Percentiles rank a stretch among this genome's conserved stretches.
These are phyloP conservation scores for Cucumis hystrix DNA, from an alignment of 306 rosid genomes.

Conservation along the genomic window DNA sequence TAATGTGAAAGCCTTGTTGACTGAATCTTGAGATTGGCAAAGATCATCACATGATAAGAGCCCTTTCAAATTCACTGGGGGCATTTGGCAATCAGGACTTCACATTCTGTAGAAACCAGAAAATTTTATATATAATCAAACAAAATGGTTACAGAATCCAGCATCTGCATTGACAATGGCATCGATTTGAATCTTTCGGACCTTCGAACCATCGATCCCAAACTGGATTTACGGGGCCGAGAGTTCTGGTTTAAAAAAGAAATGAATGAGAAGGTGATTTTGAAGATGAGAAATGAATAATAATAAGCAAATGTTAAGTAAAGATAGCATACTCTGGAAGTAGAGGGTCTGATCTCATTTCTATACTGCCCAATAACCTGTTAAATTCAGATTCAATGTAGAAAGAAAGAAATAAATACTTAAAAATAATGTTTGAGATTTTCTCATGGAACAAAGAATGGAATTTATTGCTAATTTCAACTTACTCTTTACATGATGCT, in stretches of 20 bases:
- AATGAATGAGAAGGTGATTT: background rate
- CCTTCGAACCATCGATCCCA: slow-evolving; percentile 99
- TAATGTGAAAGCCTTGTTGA: background rate
- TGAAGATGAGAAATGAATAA: background rate
- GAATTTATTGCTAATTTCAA: background rate
- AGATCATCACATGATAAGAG: background rate
- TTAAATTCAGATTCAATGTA: background rate
- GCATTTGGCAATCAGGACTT: background rate
- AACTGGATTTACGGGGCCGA: slow-evolving; percentile 46
- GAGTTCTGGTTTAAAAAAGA: slow-evolving; percentile 18
- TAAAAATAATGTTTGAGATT: background rate
- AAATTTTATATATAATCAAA: background rate
- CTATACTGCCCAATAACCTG: slow-evolving; percentile 61
- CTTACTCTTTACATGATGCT: slow-evolving; percentile 2
- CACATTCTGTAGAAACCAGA: background rate
- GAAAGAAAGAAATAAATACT: background rate
- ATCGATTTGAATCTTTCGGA: slow-evolving; percentile 50
- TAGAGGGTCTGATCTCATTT: slow-evolving; percentile 74
- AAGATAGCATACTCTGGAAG: slow-evolving; percentile 42
- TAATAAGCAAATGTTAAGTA: background rate
- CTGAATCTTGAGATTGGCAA: background rate
- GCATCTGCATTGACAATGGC: slow-evolving; percentile 45
- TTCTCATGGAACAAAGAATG: background rate
- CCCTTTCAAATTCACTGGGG: background rate
- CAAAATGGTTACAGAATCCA: slow-evolving; percentile 32